Evolutionary conservation across 805 yeast species (phyloP).

Genomic region (Yamadazyma sp.): DNA sequence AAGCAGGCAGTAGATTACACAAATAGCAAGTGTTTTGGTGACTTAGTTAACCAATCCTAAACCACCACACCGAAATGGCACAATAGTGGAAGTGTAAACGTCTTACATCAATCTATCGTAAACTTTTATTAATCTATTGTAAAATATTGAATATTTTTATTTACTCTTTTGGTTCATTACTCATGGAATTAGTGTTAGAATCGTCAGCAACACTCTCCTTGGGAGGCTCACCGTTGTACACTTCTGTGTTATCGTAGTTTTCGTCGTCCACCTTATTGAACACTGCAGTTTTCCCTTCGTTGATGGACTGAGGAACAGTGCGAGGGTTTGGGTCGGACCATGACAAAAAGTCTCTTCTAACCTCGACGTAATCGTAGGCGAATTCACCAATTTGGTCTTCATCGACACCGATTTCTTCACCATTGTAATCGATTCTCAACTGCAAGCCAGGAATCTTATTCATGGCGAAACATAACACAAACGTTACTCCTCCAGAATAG

Average conservation of each 20-base stretch:
- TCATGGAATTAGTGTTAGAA: constrained; percentile 6
- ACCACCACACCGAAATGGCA: no score
- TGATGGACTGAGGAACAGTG: constrained; percentile 4
- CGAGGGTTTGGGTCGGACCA: constrained; percentile 37
- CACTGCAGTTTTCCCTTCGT: constrained; percentile 1
- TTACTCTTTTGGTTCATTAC: constrained; percentile 8
- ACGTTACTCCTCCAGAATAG: constrained; percentile 74
- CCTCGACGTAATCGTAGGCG: constrained; percentile 98
- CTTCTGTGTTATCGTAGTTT: constrained; percentile 3
- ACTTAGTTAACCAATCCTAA: no score
- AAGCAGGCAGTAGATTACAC: no score
- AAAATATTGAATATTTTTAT: no score
- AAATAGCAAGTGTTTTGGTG: no score
- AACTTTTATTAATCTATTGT: constrained; percentile 7
- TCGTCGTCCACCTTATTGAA: constrained; percentile 1
- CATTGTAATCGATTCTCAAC: constrained; percentile 78
- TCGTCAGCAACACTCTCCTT: constrained; percentile 4
- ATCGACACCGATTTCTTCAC: constrained; percentile 87
- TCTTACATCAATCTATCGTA: constrained; percentile 1
- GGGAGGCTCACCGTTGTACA: constrained; percentile 4
- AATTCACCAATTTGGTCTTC: constrained; percentile 98
- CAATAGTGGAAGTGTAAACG: no score
- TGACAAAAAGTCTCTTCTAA: constrained; percentile 82
- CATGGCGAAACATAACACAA: constrained; percentile 68
- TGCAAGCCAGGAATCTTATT: constrained; percentile 79